phyloP scores from a whole-genome alignment of 2,329 filamentous ascomycete species.

The Aureobasidium sp. region DNA sequence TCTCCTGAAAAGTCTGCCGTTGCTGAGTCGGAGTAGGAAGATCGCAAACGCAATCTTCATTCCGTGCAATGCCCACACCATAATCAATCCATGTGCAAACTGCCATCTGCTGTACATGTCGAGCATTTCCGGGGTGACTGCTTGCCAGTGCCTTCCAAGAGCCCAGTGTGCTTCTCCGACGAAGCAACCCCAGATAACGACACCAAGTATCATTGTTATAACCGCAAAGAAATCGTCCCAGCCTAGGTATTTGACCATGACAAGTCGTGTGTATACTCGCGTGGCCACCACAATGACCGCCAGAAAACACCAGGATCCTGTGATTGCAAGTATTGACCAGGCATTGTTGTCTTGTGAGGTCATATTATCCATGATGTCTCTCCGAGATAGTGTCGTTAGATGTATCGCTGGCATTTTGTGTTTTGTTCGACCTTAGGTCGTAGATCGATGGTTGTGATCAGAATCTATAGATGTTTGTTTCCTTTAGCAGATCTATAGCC shows the following conservation, averaged over 20 bases:
- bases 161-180: conserved; percentile 37
- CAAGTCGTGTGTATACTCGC: conserved; percentile 30
- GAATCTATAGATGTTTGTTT: too few relatives aligned
- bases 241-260: conserved; percentile 41
- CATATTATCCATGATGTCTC: not conserved
- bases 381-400: not conserved
- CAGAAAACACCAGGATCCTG: conserved; percentile 14
- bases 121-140: conserved; percentile 22
- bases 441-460: not conserved
- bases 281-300: conserved; percentile 12
- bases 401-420: conserved; percentile 1
- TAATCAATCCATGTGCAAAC: conserved; percentile 40
- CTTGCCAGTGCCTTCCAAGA: conserved; percentile 37
- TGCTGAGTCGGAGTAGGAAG: conserved; percentile 38
- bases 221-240: conserved; percentile 42
- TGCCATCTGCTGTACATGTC: conserved; percentile 32
- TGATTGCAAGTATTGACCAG: conserved; percentile 12
- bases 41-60: conserved; percentile 42
- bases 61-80: conserved; percentile 36
- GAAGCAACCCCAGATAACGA: conserved; percentile 33
- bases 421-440: not conserved
- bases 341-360: conserved; percentile 11
- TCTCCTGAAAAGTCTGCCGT: conserved; percentile 30
- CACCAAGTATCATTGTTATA: conserved; percentile 29
- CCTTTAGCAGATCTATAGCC: too few relatives aligned